Evolutionary conservation across 2,329 filamentous ascomycete genomes (phyloP).

Genomic region (Corniculantispora saksenae): DNA sequence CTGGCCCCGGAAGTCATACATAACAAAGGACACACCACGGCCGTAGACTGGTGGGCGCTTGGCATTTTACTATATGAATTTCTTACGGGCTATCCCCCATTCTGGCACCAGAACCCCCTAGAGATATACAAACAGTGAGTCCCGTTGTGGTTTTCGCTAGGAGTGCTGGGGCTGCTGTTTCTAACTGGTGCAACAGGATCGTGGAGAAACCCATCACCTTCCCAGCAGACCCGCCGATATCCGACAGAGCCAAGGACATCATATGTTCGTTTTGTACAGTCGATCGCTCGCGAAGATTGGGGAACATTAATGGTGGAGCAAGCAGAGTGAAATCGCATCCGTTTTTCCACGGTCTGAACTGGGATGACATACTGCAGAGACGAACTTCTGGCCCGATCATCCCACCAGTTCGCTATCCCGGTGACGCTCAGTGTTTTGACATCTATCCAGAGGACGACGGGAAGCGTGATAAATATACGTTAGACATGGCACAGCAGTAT

Average conservation of each 20-base stretch:
- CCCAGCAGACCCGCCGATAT: conserved; percentile 66
- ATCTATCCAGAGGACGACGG: conserved; percentile 77
- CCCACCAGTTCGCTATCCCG: conserved; percentile 70
- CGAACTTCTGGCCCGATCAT: conserved; percentile 70
- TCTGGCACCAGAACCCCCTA: conserved; percentile 84
- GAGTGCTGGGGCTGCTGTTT: background rate
- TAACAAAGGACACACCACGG: conserved; percentile 74
- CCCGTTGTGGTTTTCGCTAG: background rate
- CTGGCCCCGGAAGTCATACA: conserved; percentile 83
- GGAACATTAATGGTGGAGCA: conserved; percentile 76
- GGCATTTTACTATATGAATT: conserved; percentile 85
- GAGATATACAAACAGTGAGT: conserved; percentile 80
- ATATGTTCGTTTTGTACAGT: conserved; percentile 77
- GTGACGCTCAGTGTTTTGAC: conserved; percentile 81
- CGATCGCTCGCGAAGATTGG: conserved; percentile 74
- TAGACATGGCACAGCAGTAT: conserved; percentile 68
- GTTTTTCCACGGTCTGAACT: conserved; percentile 73
- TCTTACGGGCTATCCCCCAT: conserved; percentile 80
- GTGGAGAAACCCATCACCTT: conserved; percentile 77
- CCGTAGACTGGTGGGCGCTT: conserved; percentile 86
- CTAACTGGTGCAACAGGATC: conserved; percentile 54
- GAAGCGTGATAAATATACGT: conserved; percentile 65
- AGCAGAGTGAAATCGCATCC: conserved; percentile 71
- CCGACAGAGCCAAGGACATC: conserved; percentile 69
- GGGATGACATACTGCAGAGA: conserved; percentile 69